phyloP scores from a whole-genome alignment of 2,329 filamentous ascomycete genomes.

The Monilinia polystroma region DNA sequence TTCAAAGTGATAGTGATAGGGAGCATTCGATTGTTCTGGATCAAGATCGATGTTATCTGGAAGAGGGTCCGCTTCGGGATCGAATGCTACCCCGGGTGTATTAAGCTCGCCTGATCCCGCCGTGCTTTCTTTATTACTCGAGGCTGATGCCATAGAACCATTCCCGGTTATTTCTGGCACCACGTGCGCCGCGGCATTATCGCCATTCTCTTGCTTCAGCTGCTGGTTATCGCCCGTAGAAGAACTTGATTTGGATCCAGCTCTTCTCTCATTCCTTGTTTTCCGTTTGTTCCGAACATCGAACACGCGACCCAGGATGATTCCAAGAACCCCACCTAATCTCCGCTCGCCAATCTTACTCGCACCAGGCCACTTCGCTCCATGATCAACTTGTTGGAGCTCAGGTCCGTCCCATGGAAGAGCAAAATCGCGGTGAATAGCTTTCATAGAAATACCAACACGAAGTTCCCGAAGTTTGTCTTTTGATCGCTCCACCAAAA shows the following conservation, averaged over 20 bases:
- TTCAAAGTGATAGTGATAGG: conserved; percentile 32
- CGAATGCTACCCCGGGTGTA: conserved; percentile 28
- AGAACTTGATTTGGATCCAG: conserved; percentile 2
- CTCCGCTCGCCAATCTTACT: conserved; percentile 60
- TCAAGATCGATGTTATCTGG: conserved; percentile 20
- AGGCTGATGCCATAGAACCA: not conserved
- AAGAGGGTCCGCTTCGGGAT: conserved; percentile 25
- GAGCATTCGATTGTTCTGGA: conserved; percentile 11
- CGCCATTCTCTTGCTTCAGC: not conserved
- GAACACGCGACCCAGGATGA: conserved; percentile 65
- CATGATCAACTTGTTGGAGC: conserved; percentile 63
- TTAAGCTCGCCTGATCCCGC: conserved; percentile 26
- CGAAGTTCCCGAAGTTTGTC: conserved; percentile 67
- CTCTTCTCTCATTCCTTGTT: conserved; percentile 33
- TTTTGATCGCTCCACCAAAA: conserved; percentile 70
- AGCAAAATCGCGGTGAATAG: conserved; percentile 51
- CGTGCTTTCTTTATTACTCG: conserved; percentile 21
- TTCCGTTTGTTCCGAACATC: conserved; percentile 50
- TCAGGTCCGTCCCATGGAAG: conserved; percentile 61
- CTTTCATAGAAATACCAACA: conserved; percentile 64
- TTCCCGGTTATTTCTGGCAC: not conserved
- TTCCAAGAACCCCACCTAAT: conserved; percentile 66
- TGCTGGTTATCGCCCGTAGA: not conserved
- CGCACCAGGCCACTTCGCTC: conserved; percentile 54
- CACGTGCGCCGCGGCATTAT: not conserved